Conservation (phyloP, 768 basidiomycete species). For the Tephrocybe sp. region DNA sequence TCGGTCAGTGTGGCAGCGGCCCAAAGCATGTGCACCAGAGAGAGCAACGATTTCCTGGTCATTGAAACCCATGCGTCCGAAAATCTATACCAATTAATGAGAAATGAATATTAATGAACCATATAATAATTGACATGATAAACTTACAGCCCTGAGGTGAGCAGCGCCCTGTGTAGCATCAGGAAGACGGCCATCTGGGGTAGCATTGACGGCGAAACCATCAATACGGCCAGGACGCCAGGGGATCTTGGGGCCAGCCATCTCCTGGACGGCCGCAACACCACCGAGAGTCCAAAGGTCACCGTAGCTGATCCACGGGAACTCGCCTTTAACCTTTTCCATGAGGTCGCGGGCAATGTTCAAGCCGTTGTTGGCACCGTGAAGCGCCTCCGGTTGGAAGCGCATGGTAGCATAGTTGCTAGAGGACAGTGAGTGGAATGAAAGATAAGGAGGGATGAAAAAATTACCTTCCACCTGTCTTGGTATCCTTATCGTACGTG, state of each 20-base stretch:
- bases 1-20: conserved; percentile 88
- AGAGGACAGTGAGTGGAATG: conserved; percentile 11
- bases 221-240: conserved; percentile 96
- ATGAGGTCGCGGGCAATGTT: conserved; percentile 78
- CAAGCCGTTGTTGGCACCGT: conserved; percentile 84
- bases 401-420: conserved; percentile 99
- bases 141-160: conserved; percentile 76
- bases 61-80: conserved; percentile 94
- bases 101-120: background rate
- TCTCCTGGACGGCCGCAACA: conserved; percentile 90
- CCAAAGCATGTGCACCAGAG: conserved; percentile 91
- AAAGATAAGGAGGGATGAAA: background rate
- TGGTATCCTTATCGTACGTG: conserved; percentile 81
- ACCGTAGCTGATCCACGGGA: conserved; percentile 93
- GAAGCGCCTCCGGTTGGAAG: conserved; percentile 84
- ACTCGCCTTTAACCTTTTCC: conserved; percentile 86
- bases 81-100: conserved; percentile 49
- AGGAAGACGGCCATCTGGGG: conserved; percentile 88
- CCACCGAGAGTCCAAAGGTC: conserved; percentile 97
- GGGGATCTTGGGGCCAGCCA: conserved; percentile 88
- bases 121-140: background rate
- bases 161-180: conserved; percentile 82
- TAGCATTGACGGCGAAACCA: conserved; percentile 70
- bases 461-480: conserved; percentile 79
- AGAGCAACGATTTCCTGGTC: conserved; percentile 98